Percentiles rank a stretch among this genome's conserved stretches.
Evolutionary conservation across 805 yeast species (phyloP).

Genomic region (Alloascoidea africana): DNA sequence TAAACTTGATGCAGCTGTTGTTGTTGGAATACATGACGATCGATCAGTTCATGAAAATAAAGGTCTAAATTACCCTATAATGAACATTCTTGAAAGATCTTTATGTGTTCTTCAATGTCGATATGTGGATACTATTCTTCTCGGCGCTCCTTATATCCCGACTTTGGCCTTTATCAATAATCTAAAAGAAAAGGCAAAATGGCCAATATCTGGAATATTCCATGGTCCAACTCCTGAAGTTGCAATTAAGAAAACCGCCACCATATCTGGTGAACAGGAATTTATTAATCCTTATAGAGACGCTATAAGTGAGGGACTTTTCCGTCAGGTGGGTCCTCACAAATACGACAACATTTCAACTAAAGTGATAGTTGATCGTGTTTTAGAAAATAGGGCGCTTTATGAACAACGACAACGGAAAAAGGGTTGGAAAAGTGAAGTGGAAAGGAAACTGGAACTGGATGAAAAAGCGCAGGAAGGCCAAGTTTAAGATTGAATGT

Average conservation of each 20-base stretch:
- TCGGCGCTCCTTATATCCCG: slow-evolving; percentile 52
- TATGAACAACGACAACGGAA: slow-evolving; percentile 79
- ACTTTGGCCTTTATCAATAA: slow-evolving; percentile 21
- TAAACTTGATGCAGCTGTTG: slow-evolving; percentile 26
- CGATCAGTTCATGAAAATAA: slow-evolving; percentile 33
- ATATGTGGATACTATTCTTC: slow-evolving; percentile 64
- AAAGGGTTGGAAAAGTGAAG: slow-evolving; percentile 68
- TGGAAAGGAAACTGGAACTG: slow-evolving; percentile 22
- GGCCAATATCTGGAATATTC: slow-evolving; percentile 21
- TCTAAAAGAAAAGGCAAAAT: slow-evolving; percentile 18
- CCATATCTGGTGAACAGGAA: slow-evolving; percentile 10
- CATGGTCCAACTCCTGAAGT: slow-evolving; percentile 43
- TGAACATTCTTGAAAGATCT: slow-evolving; percentile 78
- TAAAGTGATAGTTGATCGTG: slow-evolving; percentile 60
- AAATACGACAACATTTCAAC: slow-evolving; percentile 52
- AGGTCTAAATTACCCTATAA: slow-evolving; percentile 62
- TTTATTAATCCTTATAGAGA: slow-evolving; percentile 21
- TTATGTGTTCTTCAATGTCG: slow-evolving; percentile 80
- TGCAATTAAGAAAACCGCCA: slow-evolving; percentile 14
- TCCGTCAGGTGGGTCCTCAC: slow-evolving; percentile 32
- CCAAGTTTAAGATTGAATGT: slow-evolving; percentile 2
- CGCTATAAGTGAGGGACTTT: slow-evolving; percentile 20
- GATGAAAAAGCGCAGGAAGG: slow-evolving; percentile 8
- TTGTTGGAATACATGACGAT: slow-evolving; percentile 60
- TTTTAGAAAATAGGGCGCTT: slow-evolving; percentile 45